Base-by-base conservation (phyloP, 345 rosid species). In the Reutealis trisperma region DNA sequence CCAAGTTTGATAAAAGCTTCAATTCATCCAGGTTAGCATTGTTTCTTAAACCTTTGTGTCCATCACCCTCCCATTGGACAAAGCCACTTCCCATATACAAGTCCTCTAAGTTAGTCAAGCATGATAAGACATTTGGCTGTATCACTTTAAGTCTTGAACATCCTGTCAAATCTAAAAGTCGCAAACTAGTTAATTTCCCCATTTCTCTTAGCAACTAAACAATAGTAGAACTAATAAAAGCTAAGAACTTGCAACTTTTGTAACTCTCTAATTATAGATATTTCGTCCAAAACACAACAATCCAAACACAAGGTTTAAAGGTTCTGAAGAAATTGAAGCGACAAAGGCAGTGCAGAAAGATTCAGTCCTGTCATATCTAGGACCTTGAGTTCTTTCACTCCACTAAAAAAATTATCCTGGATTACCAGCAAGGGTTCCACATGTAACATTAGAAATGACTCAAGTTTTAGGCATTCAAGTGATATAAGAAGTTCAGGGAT, bases 21-120 rank as follows among this genome's bases (percentile, higher is more conserved):
- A 85, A 73, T 57, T 82, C 85, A 14, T 0, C 34, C 6, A 85
- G 65, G 51, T 75, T 79, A 9, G 79, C 83, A 70, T 65, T 82
- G 1, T 34, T 44, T 22, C 55, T 32, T 30, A 6, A 1, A 34
- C 25, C 24, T 2, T 24, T 22, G 9, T 2, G 34, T 14, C 58
- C 71, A 19, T 66, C 70, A 34, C 2, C 10, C 2, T 77, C 84
- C 87, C 87, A 85, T 1, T 42, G 22, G n/a, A 32, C 32, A 49
- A 73, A 75, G 57, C 71, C 72, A 5, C 61, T 24, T 4, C 49
- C 55, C 68, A 82, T 62, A 18, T 19, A 37, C 8, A 85, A 58
- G 2, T 82, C 88, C 41, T 85, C 85, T 52, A 85, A 51, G 4
- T 3, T 22, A 2, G 60, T 19, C 58, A 85, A 51, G 0, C 63